Conservation (phyloP, 371 early-diverging fungal species). For the Lichtheimia hyalospora region DNA sequence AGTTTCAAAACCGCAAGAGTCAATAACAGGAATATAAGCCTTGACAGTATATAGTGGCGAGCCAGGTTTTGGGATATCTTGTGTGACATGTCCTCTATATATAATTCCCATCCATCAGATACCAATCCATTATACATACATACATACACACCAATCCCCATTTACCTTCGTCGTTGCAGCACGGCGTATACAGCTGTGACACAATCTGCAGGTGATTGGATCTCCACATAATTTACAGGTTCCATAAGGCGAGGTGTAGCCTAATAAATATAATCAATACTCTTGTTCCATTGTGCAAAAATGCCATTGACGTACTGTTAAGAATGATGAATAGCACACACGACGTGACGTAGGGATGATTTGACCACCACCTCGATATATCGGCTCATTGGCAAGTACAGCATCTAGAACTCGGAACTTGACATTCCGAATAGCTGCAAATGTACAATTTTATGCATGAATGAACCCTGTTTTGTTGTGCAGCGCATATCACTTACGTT, state of each 20-base stretch:
- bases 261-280: slow-evolving; percentile 20
- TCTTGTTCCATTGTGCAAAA: too few species aligned
- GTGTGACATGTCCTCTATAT: slow-evolving; percentile 92
- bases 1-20: slow-evolving; percentile 95
- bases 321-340: slow-evolving; percentile 94
- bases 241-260: slow-evolving; percentile 98
- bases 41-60: slow-evolving; percentile 94
- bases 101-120: not conserved
- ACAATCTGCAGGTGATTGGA: slow-evolving; percentile 96
- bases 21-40: slow-evolving; percentile 94
- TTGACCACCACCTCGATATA: slow-evolving; percentile 95
- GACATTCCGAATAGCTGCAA: slow-evolving; percentile 75
- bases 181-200: slow-evolving; percentile 95
- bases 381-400: slow-evolving; percentile 82
- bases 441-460: not conserved
- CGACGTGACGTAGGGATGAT: slow-evolving; percentile 98
- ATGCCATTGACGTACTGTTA: slow-evolving; percentile 61
- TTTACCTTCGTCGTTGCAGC: slow-evolving; percentile 81
- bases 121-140: too few species aligned
- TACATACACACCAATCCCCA: not conserved
- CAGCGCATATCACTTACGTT: slow-evolving; percentile 61
- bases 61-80: slow-evolving; percentile 94
- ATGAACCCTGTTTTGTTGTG: not conserved
- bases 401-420: slow-evolving; percentile 92
- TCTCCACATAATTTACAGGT: slow-evolving; percentile 93